phyloP scores from a whole-genome alignment of 345 rosid species.

The Hibiscus tridactylites region DNA sequence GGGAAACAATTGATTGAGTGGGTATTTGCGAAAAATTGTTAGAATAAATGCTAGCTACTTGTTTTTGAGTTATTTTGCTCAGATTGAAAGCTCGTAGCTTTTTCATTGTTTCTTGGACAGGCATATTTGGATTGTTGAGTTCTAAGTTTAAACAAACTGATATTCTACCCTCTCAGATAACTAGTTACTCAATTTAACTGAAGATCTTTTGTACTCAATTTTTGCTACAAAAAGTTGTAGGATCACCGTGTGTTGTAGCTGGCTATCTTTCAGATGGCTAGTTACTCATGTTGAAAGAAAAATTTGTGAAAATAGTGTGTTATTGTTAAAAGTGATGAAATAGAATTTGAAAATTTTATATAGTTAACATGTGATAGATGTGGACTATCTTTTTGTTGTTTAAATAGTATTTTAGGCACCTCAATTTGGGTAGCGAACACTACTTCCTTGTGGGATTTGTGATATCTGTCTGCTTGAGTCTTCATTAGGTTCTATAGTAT shows the following conservation, averaged over 20 bases:
- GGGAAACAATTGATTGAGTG: background rate
- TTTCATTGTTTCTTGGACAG: background rate
- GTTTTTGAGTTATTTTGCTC: background rate
- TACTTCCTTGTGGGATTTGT: background rate
- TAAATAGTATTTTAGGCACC: background rate
- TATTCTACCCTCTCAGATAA: background rate
- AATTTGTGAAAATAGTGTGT: too few species aligned
- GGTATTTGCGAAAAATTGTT: background rate
- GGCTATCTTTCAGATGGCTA: too few species aligned
- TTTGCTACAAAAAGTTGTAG: background rate
- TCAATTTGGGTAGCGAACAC: background rate
- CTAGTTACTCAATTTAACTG: background rate
- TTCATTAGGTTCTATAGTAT: background rate
- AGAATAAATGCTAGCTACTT: background rate
- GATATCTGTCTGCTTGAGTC: conserved; percentile 2
- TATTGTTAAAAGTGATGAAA: background rate
- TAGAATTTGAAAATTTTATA: background rate
- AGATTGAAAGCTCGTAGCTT: background rate
- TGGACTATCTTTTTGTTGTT: background rate
- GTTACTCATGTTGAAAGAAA: background rate
- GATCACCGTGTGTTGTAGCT: too few species aligned
- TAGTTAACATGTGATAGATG: background rate
- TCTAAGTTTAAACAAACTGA: background rate
- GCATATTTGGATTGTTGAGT: background rate
- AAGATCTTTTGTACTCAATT: background rate